Base-by-base conservation (phyloP, 805 yeast genomes). In the Monosporozyma unispora region DNA sequence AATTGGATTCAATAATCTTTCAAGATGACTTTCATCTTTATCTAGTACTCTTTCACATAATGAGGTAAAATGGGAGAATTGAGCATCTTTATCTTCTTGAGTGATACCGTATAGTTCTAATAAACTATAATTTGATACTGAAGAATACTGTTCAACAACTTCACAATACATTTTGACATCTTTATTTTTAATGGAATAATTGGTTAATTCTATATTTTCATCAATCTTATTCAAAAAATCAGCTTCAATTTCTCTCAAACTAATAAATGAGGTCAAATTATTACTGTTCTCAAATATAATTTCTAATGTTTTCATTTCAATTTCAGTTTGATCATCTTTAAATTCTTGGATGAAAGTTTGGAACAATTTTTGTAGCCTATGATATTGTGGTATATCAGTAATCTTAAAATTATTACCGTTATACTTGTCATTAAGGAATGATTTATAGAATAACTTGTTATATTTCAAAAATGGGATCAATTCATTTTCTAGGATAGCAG, bases 251-350 rank as follows among this genome's bases (percentile, higher is more conserved):
- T 53, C 51, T 4, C 22, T 18, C 8, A 45, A 6, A n/a, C 54
- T 18, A 5, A 25, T 23, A 27, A 46, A 4, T 12, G 52, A 48
- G 8, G 49, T 43, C 21, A 57, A 42, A 18, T 51, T 46, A 1
- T 38, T 47, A 23, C 59, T 57, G 28, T 61, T 58, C 27, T 57
- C 55, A 46, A 54, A 63, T 12, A 62, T 21, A 12, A 64, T 60
- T 2, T 42, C 28, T 5, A 58, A 44, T 11, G 52, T 29, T n/a
- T 48, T 37, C 33, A 23, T 47, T 45, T 46, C 45, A 39, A 47
- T n/a, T 22, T 25, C 21, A 10, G 14, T 23, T 38, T 29, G 21
- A 19, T 45, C 42, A 8, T 31, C n/a, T 12, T n/a, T 31, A 8
- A 42, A 23, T 7, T 23, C 12, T 22, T 25, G 7, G 9, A 19